These are phyloP conservation scores for Paramecium caudatum DNA, from an alignment of 73 alveolate genomes.

Conservation along the genomic window DNA sequence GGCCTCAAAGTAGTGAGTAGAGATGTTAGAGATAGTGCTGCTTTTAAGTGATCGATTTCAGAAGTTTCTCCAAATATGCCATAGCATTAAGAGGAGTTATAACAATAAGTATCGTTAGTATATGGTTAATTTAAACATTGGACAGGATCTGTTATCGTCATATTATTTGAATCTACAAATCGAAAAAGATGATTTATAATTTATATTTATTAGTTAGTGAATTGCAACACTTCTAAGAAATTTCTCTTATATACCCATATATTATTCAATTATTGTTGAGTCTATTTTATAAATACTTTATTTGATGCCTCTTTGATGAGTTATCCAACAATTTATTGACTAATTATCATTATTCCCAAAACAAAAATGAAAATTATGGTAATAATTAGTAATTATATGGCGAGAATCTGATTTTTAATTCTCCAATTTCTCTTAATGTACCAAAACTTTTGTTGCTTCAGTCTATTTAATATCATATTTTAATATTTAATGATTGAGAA, in stretches of 20 bases:
- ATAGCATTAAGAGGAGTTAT: slow-evolving; percentile 3
- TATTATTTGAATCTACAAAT: background rate
- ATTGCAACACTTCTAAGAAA: background rate
- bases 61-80: background rate
- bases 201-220: background rate
- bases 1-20: background rate
- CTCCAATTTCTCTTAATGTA: slow-evolving; percentile 39
- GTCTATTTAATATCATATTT: slow-evolving; percentile 27
- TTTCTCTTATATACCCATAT: slow-evolving; percentile 4
- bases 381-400: background rate
- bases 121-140: background rate
- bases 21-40: background rate
- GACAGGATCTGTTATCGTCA: background rate
- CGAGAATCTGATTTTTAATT: background rate
- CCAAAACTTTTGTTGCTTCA: slow-evolving; percentile 16
- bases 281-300: background rate
- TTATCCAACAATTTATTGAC: background rate
- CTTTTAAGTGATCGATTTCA: background rate
- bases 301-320: background rate
- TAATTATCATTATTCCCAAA: background rate
- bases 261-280: background rate
- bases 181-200: background rate
- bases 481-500: too few species aligned
- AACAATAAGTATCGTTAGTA: background rate
- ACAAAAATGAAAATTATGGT: slow-evolving; percentile 13